Base-by-base conservation (phyloP, 805 yeast genomes). In the Dipodascus geniculatus region DNA sequence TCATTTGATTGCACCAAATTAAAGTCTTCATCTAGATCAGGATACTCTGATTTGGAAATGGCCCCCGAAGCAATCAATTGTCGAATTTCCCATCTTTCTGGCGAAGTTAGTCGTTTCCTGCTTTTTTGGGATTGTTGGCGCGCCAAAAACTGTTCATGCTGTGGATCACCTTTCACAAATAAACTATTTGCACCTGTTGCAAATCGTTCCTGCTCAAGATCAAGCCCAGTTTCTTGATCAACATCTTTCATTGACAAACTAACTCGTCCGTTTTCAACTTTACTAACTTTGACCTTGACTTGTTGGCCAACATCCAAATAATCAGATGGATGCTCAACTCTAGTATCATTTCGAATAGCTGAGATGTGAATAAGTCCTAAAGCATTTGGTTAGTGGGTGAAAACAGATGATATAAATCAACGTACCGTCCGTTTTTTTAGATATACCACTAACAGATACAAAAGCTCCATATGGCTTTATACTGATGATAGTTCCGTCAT, bases 11-110 rank as follows among this genome's bases (percentile, higher is more conserved):
- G 6, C 11, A 11, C 33, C 3, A 53, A 66, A 35, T 68, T 65
- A 14, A 61, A 54, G 50, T 67, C 71, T 24, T 73, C 78, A 48
- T 71, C 71, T 1, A 83, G 63, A 53, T 82, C 90, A 1, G 89
- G 89, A 62, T 82, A 81, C 57, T 83, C 90, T 2, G 79, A 74
- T 1, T 83, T 78, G 3, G 81, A 73, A 0, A 81, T 78, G 0
- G 79, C 90, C 1, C 95, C 95, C 3, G 91, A 79, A 0, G 91
- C 82, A 23, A 85, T 85, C 48, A 90, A 69, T 63, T 90, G 96
- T 33, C 85, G 74, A 51, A 87, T 75, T 63, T 91, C 97, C 96
- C 96, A 90, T 54, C 88, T 69, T 67, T 90, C 98, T 0, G 95
- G 95, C 0, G 95, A 85, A 0, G 95, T 83, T 35, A 83, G 65